Evolutionary conservation across 345 rosid species (phyloP).

Genomic region (Salix dunnii): DNA sequence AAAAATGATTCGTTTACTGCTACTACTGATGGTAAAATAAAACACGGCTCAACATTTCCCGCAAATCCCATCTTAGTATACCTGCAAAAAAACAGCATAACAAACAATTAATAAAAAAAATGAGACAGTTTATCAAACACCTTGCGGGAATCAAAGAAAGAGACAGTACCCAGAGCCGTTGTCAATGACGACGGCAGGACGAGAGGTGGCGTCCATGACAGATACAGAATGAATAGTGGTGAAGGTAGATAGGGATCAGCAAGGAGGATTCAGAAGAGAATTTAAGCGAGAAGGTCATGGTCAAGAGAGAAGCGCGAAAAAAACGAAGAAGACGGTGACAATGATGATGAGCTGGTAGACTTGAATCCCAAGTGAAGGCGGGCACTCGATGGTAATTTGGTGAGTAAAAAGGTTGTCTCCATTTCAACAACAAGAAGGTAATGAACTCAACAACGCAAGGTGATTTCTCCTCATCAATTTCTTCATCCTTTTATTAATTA

Average conservation of each 20-base stretch:
- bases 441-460: background rate
- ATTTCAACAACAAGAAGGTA: conserved; percentile 21
- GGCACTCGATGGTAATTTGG: conserved; percentile 34
- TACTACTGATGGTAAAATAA: conserved; percentile 83
- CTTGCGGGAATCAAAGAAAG: background rate
- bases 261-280: conserved; percentile 49
- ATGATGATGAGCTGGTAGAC: conserved; percentile 24
- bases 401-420: conserved; percentile 12
- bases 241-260: conserved; percentile 43
- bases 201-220: conserved; percentile 79
- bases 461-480: background rate
- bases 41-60: conserved; percentile 97
- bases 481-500: conserved; percentile 7
- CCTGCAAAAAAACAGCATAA: conserved; percentile 39
- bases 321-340: conserved; percentile 26
- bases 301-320: conserved; percentile 33
- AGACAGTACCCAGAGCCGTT: conserved; percentile 82
- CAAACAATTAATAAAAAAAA: background rate
- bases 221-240: conserved; percentile 8
- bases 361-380: conserved; percentile 52
- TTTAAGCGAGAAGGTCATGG: conserved; percentile 43
- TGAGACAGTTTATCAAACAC: conserved; percentile 45
- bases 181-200: conserved; percentile 97
- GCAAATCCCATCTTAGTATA: conserved; percentile 95
- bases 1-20: conserved; percentile 83